Conservation (phyloP, 2,329 filamentous ascomycete species). For the Kalaharituber pfeilii region DNA sequence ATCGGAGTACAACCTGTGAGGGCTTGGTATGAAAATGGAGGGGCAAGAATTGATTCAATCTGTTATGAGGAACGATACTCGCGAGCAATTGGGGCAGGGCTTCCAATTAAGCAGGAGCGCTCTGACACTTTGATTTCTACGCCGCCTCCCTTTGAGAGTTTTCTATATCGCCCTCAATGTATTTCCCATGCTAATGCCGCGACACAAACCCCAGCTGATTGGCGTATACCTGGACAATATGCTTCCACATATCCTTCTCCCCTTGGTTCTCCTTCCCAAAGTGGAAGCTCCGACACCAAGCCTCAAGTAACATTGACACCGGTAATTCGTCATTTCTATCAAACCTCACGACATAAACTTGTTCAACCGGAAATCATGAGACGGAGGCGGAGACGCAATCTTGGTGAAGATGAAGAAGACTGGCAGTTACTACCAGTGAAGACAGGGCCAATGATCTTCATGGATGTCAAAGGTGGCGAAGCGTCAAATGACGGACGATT, state of each 20-base stretch:
- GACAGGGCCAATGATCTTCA: conserved; percentile 13
- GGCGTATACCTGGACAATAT: not conserved
- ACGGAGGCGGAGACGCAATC: conserved; percentile 12
- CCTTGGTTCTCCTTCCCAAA: not conserved
- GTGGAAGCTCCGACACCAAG: not conserved
- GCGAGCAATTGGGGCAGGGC: not conserved
- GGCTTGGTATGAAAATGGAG: not conserved
- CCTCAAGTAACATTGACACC: not conserved
- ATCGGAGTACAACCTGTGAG: not conserved
- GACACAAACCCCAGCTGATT: not conserved
- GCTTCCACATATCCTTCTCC: not conserved
- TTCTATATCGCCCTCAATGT: not conserved
- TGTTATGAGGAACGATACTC: conserved; percentile 11
- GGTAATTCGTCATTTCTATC: conserved; percentile 13
- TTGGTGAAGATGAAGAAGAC: conserved; percentile 15
- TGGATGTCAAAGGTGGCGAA: conserved; percentile 6
- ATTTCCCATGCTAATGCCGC: not conserved
- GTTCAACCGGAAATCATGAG: conserved; percentile 17
- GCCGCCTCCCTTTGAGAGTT: not conserved
- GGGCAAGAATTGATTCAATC: conserved; percentile 13
- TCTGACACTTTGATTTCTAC: not conserved
- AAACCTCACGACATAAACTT: conserved; percentile 15
- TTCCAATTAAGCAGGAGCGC: not conserved
- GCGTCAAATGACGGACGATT: conserved; percentile 12
- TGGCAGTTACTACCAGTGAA: conserved; percentile 16